Base-by-base conservation (phyloP, 2,329 filamentous ascomycete genomes). In the Penicillium brasilianum region DNA sequence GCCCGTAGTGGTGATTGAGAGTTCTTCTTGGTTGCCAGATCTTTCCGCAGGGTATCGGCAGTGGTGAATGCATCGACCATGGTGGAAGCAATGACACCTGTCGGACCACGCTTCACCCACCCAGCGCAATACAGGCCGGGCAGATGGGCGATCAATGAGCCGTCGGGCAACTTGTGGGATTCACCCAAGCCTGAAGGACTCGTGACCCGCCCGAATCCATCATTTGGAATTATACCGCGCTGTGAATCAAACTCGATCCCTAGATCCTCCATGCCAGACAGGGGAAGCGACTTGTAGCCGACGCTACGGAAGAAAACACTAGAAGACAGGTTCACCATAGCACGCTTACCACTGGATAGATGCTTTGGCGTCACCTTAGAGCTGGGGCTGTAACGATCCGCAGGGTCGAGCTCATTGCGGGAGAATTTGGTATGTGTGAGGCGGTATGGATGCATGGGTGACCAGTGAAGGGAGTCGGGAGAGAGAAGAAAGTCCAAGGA, bases 101-200 rank as follows among this genome's bases (percentile, higher is more conserved):
- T 97, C 0, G 95, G 94, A 0, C 95, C 95, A 37, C 90, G 87
- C 80, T 98, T 98, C 10, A 97, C 93, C 95, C 95, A 99, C 0
- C 95, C 95, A 16, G 94, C 91, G 66, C 93, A 96, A 78, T 99
- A 99, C 30, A 97, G 77, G 0, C 94, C 92, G 0, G 89, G 87
- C 0, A 90, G 71, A 74, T 85, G 72, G 66, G 81, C 71, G 63
- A 83, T 77, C 66, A 81, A 69, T 55, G 82, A 70, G 61, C 76
- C 66, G 67, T 76, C 65, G 0, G 73, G 73, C 62, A 65, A 73
- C 68, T 18, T 63, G 41, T 55, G 70, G 44, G 62, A 56, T 20
- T 72, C 61, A 0, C 70, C 66, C 9, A 63, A 62, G 11, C 68
- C 59, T 4, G 66, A 59, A 2, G 78, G 78, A 16, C 74, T 76